Evolutionary conservation across 495 filamentous ascomycete genomes (phyloP).

Genomic region (Evernia prunastri): DNA sequence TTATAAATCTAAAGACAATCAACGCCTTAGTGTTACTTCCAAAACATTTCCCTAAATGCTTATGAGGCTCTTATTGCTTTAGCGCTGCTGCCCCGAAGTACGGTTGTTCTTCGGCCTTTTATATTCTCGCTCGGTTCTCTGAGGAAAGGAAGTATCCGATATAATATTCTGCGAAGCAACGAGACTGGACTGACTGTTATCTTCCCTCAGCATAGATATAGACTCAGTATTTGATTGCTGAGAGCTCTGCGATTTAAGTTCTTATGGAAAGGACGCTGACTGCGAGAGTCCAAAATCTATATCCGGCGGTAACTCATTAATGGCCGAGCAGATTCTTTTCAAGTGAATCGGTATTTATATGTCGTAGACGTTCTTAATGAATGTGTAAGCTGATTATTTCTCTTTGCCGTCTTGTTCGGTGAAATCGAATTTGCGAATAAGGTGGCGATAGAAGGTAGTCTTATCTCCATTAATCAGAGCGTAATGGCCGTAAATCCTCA

Average conservation of each 20-base stretch:
- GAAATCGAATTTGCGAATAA: conserved; percentile 32
- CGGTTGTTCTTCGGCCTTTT: conserved; percentile 8
- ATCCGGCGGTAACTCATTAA: conserved; percentile 32
- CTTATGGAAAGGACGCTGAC: neutral
- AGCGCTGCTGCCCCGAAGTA: neutral
- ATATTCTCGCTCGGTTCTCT: conserved; percentile 3
- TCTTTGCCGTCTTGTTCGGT: conserved; percentile 31
- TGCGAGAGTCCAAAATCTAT: conserved; percentile 6
- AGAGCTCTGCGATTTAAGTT: neutral
- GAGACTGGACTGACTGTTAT: neutral
- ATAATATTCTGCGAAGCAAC: conserved; percentile 2
- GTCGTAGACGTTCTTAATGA: conserved; percentile 39
- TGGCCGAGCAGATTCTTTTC: conserved; percentile 29
- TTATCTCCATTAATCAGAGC: conserved; percentile 23
- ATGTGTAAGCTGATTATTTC: conserved; percentile 35
- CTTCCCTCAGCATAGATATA: neutral
- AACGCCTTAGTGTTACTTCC: too few relatives aligned
- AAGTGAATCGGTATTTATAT: conserved; percentile 35
- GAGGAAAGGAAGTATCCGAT: neutral
- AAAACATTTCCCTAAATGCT: too few relatives aligned
- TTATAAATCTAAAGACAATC: too few relatives aligned
- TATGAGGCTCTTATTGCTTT: too few relatives aligned
- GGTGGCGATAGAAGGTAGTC: conserved; percentile 27
- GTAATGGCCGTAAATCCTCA: conserved; percentile 32
- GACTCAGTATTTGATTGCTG: neutral